phyloP scores from a whole-genome alignment of 129 eudicot species.

The Helianthus tuberosus region DNA sequence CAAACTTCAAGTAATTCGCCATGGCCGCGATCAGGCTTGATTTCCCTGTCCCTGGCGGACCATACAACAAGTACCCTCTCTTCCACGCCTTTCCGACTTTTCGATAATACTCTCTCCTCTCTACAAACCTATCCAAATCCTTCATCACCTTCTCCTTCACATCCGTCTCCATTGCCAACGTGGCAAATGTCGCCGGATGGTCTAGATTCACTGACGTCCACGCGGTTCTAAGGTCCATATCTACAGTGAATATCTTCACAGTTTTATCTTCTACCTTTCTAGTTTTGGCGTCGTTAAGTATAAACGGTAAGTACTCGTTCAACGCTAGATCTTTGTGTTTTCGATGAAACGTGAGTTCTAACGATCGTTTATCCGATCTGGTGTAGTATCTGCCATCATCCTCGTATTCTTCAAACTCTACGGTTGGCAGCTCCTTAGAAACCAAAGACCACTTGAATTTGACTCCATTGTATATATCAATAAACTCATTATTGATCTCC shows the following conservation, averaged over 20 bases:
- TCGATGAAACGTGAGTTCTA: slow-evolving; percentile 56
- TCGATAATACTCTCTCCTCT: slow-evolving; percentile 55
- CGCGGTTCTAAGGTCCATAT: background rate
- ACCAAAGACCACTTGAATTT: slow-evolving; percentile 53
- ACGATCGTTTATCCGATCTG: slow-evolving; percentile 47
- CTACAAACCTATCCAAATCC: slow-evolving; percentile 66
- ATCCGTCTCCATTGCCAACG: slow-evolving; percentile 61
- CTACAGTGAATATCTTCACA: slow-evolving; percentile 47
- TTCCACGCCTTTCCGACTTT: slow-evolving; percentile 83
- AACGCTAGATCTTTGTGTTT: slow-evolving; percentile 48
- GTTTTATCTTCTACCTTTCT: slow-evolving; percentile 41
- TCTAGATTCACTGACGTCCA: slow-evolving; percentile 62
- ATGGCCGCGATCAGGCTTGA: slow-evolving; percentile 76
- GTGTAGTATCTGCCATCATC: slow-evolving; percentile 32
- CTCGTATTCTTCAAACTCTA: slow-evolving; percentile 25
- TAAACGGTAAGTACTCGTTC: slow-evolving; percentile 52
- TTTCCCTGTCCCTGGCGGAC: slow-evolving; percentile 75
- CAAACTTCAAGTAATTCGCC: slow-evolving; percentile 67
- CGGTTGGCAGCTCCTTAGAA: slow-evolving; percentile 12
- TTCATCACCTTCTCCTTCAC: slow-evolving; percentile 47
- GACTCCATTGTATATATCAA: slow-evolving; percentile 38
- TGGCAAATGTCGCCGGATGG: slow-evolving; percentile 65
- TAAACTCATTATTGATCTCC: slow-evolving; percentile 35
- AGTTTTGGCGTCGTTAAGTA: slow-evolving; percentile 36
- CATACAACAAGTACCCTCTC: slow-evolving; percentile 77